Evolutionary conservation across 805 yeast species (phyloP).

Genomic region (Metschnikowia kunwiensis): DNA sequence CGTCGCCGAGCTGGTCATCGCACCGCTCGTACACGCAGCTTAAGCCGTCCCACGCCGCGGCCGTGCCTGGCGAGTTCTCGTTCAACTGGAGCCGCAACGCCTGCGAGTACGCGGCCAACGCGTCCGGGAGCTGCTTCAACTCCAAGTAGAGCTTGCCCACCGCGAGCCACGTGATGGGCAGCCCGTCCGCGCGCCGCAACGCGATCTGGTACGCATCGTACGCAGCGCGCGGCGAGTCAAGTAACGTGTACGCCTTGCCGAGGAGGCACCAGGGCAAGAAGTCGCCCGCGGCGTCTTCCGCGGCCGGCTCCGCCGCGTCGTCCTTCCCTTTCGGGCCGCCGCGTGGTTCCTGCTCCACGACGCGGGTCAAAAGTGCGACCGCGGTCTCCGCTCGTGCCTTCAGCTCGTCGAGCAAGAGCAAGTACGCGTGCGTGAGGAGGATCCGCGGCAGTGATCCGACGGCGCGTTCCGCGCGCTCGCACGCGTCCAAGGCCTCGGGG

Average conservation of each 20-base stretch:
- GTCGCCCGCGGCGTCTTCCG: slow-evolving; percentile 35
- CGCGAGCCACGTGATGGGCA: slow-evolving; percentile 65
- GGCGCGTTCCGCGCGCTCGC: slow-evolving; percentile 46
- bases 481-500: slow-evolving; percentile 46
- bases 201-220: slow-evolving; percentile 57
- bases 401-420: slow-evolving; percentile 37
- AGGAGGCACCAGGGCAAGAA: slow-evolving; percentile 57
- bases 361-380: slow-evolving; percentile 20
- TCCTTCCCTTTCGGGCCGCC: slow-evolving; percentile 11
- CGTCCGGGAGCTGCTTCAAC: slow-evolving; percentile 60
- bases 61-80: slow-evolving; percentile 45
- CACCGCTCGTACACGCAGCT: slow-evolving; percentile 62
- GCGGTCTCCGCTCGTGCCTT: slow-evolving; percentile 17
- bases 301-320: slow-evolving; percentile 17
- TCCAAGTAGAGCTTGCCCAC: slow-evolving; percentile 60
- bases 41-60: slow-evolving; percentile 65
- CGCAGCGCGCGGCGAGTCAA: slow-evolving; percentile 48
- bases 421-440: slow-evolving; percentile 47
- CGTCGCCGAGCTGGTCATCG: slow-evolving; percentile 57
- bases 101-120: slow-evolving; percentile 65
- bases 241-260: slow-evolving; percentile 49
- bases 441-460: slow-evolving; percentile 46
- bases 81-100: slow-evolving; percentile 53
- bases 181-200: slow-evolving; percentile 47
- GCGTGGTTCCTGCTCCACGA: slow-evolving; percentile 20